These are phyloP conservation scores for Boletus mariae DNA, from an alignment of 1,284 basidiomycete species.

Conservation along the genomic window DNA sequence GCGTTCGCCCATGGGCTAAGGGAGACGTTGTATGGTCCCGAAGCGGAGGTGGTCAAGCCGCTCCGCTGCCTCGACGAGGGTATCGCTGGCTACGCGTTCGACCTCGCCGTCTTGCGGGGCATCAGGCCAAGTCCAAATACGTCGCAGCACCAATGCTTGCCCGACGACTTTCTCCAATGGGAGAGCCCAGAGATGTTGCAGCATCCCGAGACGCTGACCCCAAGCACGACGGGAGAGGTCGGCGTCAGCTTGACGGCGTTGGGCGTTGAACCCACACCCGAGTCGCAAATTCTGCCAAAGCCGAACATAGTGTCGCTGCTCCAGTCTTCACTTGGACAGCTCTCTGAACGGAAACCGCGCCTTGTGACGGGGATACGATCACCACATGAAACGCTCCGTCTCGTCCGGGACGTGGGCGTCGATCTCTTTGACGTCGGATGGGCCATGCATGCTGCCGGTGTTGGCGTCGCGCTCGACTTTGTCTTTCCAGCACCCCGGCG, in stretches of 20 bases:
- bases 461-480: slow-evolving; percentile 76
- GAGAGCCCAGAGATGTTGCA: slow-evolving; percentile 14
- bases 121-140: slow-evolving; percentile 14
- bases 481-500: slow-evolving; percentile 52
- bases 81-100: slow-evolving; percentile 63
- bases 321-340: slow-evolving; percentile 51
- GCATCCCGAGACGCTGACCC: slow-evolving; percentile 14
- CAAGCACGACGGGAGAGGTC: not conserved
- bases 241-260: not conserved
- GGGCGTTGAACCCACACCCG: slow-evolving; percentile 1
- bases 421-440: slow-evolving; percentile 74
- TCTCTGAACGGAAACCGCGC: slow-evolving; percentile 57
- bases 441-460: slow-evolving; percentile 60
- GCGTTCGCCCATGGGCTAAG: slow-evolving; percentile 59
- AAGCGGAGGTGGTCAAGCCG: slow-evolving; percentile 50
- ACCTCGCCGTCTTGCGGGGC: slow-evolving; percentile 56
- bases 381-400: slow-evolving; percentile 70
- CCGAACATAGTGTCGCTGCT: slow-evolving; percentile 41
- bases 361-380: slow-evolving; percentile 54
- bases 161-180: slow-evolving; percentile 15
- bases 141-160: slow-evolving; percentile 13
- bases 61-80: slow-evolving; percentile 60
- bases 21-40: slow-evolving; percentile 54
- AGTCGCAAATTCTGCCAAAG: slow-evolving; percentile 1
- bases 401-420: slow-evolving; percentile 61